Conservation (phyloP, 2,329 filamentous ascomycete genomes). For the Phialocephala subalpina region DNA sequence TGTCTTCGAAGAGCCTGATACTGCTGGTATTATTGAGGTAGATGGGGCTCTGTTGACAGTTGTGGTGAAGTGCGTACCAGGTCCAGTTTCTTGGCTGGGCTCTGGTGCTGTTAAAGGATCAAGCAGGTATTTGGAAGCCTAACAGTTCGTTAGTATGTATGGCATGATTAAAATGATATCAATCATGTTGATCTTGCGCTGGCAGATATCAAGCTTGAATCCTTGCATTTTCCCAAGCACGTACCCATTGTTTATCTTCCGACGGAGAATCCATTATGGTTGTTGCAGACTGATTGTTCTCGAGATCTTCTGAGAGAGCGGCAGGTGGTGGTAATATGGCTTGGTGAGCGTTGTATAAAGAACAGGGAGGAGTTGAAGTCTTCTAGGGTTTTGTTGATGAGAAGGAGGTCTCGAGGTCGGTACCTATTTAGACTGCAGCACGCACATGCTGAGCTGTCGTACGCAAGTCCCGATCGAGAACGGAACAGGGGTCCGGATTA, state of each 20-base stretch:
- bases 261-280: slow-evolving; percentile 37
- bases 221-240: slow-evolving; percentile 21
- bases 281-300: background rate
- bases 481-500: slow-evolving; percentile 11
- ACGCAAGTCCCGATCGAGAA: slow-evolving; percentile 14
- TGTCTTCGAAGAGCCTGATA: slow-evolving; percentile 25
- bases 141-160: slow-evolving; percentile 22
- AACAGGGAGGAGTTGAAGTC: background rate
- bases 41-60: slow-evolving; percentile 49
- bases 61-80: slow-evolving; percentile 56
- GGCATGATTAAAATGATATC: slow-evolving; percentile 16
- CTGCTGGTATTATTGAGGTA: slow-evolving; percentile 34
- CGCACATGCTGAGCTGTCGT: background rate
- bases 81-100: slow-evolving; percentile 72
- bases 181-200: slow-evolving; percentile 21
- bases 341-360: background rate
- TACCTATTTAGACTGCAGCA: background rate
- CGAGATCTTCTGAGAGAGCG: background rate
- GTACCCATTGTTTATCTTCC: slow-evolving; percentile 59
- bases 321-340: background rate
- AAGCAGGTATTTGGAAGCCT: slow-evolving; percentile 73
- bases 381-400: background rate
- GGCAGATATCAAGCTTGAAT: slow-evolving; percentile 27
- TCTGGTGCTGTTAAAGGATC: slow-evolving; percentile 74
- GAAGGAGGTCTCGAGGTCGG: slow-evolving; percentile 7